These are phyloP conservation scores for Coniochaeta pulveracea DNA, from an alignment of 2,329 filamentous ascomycete species.

Conservation along the genomic window DNA sequence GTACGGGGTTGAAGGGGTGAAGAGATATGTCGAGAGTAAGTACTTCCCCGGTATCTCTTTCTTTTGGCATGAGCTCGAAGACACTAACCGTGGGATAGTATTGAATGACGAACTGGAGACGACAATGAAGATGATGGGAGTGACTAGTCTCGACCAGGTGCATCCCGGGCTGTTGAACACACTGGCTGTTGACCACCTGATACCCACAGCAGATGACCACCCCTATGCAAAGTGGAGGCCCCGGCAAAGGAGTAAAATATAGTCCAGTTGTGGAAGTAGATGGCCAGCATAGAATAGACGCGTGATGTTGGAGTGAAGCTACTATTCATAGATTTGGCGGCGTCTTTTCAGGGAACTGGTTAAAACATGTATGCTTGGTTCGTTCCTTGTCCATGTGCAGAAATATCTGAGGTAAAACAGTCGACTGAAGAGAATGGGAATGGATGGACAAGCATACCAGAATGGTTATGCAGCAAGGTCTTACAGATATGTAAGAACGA, in stretches of 20 bases:
- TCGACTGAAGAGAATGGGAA: too few species aligned
- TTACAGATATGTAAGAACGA: too few species aligned
- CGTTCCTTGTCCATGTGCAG: too few species aligned
- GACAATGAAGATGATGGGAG: conserved; percentile 54
- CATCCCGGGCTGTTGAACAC: conserved; percentile 51
- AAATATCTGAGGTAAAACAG: too few species aligned
- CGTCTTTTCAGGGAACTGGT: too few species aligned
- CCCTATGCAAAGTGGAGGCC: conserved; percentile 31
- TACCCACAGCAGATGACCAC: conserved; percentile 29
- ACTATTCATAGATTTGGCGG: too few species aligned
- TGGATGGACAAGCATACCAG: too few species aligned
- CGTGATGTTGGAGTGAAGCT: too few species aligned
- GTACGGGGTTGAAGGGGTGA: conserved; percentile 48
- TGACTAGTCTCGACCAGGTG: conserved; percentile 48
- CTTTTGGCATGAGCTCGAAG: not conserved
- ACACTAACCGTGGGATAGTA: conserved; percentile 18
- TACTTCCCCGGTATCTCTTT: conserved; percentile 7
- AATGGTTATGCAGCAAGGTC: too few species aligned
- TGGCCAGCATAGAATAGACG: too few species aligned
- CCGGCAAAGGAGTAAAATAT: conserved; percentile 16
- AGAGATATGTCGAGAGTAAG: conserved; percentile 40
- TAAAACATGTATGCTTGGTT: too few species aligned
- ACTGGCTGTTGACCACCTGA: conserved; percentile 32
- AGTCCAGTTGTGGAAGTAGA: too few species aligned
- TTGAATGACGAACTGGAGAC: conserved; percentile 51